Percentiles rank a stretch among this genome's conserved stretches.
phyloP scores from a whole-genome alignment of 2,329 filamentous ascomycete species.

The Verticillium isaacii region DNA sequence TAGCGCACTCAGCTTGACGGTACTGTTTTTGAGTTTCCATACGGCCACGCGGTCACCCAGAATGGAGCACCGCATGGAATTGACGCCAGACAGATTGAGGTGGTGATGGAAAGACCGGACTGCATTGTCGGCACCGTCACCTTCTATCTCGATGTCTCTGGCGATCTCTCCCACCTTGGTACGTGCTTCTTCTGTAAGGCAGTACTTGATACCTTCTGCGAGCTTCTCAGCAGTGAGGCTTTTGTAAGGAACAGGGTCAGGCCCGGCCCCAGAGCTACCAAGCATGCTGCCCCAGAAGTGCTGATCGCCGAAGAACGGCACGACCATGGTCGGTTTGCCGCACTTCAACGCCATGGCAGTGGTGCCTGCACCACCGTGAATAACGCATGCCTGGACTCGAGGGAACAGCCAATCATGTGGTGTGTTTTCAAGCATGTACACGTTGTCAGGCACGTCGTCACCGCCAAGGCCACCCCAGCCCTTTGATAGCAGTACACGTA shows the following conservation, averaged over 20 bases:
- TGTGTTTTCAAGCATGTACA: constrained; percentile 69
- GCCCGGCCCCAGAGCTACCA: constrained; percentile 57
- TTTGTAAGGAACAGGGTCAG: constrained; percentile 65
- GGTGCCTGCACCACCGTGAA: constrained; percentile 75
- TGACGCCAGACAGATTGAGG: constrained; percentile 45
- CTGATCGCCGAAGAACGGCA: constrained; percentile 78
- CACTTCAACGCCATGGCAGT: constrained; percentile 70
- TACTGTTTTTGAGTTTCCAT: constrained; percentile 60
- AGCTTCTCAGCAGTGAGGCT: constrained; percentile 57
- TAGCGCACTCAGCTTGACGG: constrained; percentile 55
- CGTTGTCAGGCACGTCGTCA: constrained; percentile 53
- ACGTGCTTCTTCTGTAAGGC: constrained; percentile 56
- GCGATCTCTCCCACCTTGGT: constrained; percentile 56
- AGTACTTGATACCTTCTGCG: constrained; percentile 66
- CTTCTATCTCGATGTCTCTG: constrained; percentile 53
- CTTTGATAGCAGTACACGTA: constrained; percentile 68
- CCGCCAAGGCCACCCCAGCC: constrained; percentile 70
- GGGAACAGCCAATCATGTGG: constrained; percentile 78
- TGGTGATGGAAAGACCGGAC: constrained; percentile 62
- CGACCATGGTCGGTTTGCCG: constrained; percentile 68
- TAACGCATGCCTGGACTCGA: constrained; percentile 59
- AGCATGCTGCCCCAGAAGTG: constrained; percentile 75
- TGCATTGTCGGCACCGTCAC: constrained; percentile 66
- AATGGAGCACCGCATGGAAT: constrained; percentile 61
- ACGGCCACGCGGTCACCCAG: constrained; percentile 58